phyloP scores from a whole-genome alignment of 768 basidiomycete genomes.

The Trametes maxima region DNA sequence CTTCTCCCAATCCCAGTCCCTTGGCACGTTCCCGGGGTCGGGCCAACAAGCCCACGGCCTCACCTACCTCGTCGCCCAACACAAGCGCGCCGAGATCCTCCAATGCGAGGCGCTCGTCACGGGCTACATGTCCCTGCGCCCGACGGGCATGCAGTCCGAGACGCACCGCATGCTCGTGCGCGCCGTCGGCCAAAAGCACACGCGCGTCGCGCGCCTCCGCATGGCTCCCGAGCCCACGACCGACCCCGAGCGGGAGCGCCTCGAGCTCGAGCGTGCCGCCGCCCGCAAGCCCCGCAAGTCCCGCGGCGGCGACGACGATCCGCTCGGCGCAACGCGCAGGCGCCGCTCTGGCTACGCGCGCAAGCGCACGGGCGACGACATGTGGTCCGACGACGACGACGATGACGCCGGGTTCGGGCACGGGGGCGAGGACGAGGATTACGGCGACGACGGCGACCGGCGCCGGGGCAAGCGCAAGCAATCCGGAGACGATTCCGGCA shows the following conservation, averaged over 20 bases:
- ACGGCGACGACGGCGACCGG: conserved; percentile 56
- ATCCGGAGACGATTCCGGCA: conserved; percentile 38
- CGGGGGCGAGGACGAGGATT: conserved; percentile 44
- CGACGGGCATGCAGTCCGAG: conserved; percentile 88
- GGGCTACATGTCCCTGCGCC: conserved; percentile 81
- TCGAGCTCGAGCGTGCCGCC: conserved; percentile 64
- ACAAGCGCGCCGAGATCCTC: conserved; percentile 82
- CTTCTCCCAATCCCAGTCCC: conserved; percentile 36
- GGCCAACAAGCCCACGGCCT: conserved; percentile 64
- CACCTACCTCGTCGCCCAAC: conserved; percentile 89
- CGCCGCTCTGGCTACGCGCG: conserved; percentile 44
- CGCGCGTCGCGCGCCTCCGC: conserved; percentile 74
- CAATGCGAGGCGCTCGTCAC: conserved; percentile 84
- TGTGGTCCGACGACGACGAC: conserved; percentile 76
- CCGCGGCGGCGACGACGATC: conserved; percentile 46
- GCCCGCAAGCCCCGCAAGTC: conserved; percentile 67
- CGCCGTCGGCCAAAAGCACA: conserved; percentile 84
- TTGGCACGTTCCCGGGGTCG: conserved; percentile 24
- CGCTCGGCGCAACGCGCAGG: conserved; percentile 50
- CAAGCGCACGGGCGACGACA: conserved; percentile 46
- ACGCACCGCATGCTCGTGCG: conserved; percentile 88
- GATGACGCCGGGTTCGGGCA: conserved; percentile 40
- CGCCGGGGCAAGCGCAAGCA: conserved; percentile 40
- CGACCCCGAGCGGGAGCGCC: conserved; percentile 75
- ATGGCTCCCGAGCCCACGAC: conserved; percentile 78